Base-by-base conservation (phyloP, 768 basidiomycete species). In the Tylopilus felleus region DNA sequence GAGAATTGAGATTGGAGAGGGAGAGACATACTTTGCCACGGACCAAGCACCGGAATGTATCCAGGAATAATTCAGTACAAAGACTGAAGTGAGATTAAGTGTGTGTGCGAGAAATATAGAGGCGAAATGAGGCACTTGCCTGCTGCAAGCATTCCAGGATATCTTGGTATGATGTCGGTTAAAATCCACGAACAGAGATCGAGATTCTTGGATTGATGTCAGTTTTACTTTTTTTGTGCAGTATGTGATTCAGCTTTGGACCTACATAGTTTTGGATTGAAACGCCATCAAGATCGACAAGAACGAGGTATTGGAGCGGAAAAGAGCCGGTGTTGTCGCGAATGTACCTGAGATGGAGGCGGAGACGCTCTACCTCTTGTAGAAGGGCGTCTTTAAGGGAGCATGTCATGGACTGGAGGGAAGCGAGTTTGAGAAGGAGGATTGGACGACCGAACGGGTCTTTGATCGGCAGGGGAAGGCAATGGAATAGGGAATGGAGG, bases 61-160 rank as follows among this genome's bases (percentile, higher is more conserved):
- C 87, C 87, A 90, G 1, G 85, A 84, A 62, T 84, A 85, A 69
- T 90, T 89, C 31, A 88, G 73, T 58, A 90, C 71, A 61, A 90
- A 84, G 8, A 83, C 88, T 86, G 61, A 21, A 42, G 13, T 5
- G 35, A 47, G 25, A 7, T 38, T 13, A 9, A 19, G 38, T 19
- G 27, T n/a, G 17, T 43, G 27, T 13, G 17, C 8, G 8, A 29
- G 25, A 44, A 16, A 52, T 16, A 27, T 31, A 51, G 21, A 22
- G 36, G 35, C 6, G 17, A 38, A 53, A 47, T 50, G 53, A 58
- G 55, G 50, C 46, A 59, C 52, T 58, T 43, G 84, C 88, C 85
- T 66, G 84, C 86, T 33, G 82, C 86, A 28, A 90, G 71, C 82
- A 90, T 81, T 50, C 88, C 88, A 48, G 89, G 86, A 72, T 82